phyloP scores from a whole-genome alignment of 2,329 filamentous ascomycete species.

The Fusarium sp. region DNA sequence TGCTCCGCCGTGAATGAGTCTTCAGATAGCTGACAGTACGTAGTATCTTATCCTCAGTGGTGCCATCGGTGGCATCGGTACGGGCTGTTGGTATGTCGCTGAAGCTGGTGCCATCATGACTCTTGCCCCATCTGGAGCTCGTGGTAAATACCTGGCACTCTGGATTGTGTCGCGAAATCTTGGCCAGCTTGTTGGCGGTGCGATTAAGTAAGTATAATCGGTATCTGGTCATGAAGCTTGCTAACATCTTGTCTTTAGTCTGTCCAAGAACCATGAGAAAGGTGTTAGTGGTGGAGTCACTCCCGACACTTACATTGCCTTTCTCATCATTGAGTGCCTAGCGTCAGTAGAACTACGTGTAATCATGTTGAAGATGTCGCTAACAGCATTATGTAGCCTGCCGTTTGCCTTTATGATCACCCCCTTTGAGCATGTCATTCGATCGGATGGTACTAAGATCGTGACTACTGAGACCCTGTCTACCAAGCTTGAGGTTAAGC shows the following conservation, averaged over 20 bases:
- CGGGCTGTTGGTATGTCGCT: slow-evolving; percentile 59
- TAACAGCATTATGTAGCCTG: neutral
- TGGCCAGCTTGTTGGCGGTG: slow-evolving; percentile 5
- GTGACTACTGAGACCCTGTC: slow-evolving; percentile 1
- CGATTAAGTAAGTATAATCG: neutral
- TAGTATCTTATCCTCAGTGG: slow-evolving; percentile 13
- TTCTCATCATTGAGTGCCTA: slow-evolving; percentile 6
- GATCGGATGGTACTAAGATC: slow-evolving; percentile 13
- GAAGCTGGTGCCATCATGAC: slow-evolving; percentile 60
- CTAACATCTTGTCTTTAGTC: neutral
- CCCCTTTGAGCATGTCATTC: neutral
- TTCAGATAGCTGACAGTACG: accelerated
- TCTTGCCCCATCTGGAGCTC: slow-evolving; percentile 55
- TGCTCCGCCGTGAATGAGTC: accelerated
- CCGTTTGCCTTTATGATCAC: slow-evolving; percentile 13
- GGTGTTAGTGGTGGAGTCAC: slow-evolving; percentile 6
- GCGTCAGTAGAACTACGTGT: neutral
- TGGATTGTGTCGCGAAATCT: slow-evolving; percentile 11
- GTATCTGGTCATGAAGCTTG: accelerated
- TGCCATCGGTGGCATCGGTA: slow-evolving; percentile 41
- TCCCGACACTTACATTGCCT: slow-evolving; percentile 6
- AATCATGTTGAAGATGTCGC: accelerated
- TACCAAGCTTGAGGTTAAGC: slow-evolving; percentile 5
- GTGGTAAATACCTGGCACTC: slow-evolving; percentile 54
- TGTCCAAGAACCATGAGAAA: slow-evolving; percentile 10